Percentiles rank a stretch among this genome's conserved stretches.
phyloP scores from a whole-genome alignment of 2,329 filamentous ascomycete genomes.

The Sphaerostilbella broomeana region DNA sequence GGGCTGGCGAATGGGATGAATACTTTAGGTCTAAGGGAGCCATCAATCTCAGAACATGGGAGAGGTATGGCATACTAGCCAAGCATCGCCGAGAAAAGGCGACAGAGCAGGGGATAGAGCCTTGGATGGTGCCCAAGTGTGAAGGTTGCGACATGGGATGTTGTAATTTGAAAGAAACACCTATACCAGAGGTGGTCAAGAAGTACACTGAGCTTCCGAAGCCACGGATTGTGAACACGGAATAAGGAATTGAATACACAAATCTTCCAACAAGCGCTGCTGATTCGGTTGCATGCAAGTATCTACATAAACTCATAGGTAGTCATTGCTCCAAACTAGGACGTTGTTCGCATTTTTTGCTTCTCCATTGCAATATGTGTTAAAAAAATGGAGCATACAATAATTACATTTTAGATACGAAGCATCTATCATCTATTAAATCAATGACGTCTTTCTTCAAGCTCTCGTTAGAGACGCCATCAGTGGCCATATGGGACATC shows the following conservation, averaged over 20 bases:
- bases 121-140: slow-evolving; percentile 9
- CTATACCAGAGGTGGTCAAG: slow-evolving; percentile 2
- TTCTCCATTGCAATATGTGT: no score
- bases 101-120: slow-evolving; percentile 2
- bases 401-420: no score
- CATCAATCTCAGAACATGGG: slow-evolving; percentile 21
- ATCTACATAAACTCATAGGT: no score
- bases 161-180: slow-evolving; percentile 1
- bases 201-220: slow-evolving; percentile 1
- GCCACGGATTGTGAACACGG: background rate
- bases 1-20: slow-evolving; percentile 20
- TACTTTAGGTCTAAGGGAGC: slow-evolving; percentile 16
- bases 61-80: slow-evolving; percentile 20
- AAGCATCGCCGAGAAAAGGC: slow-evolving; percentile 17
- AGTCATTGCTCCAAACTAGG: no score
- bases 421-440: no score
- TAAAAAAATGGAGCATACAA: no score
- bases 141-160: slow-evolving; percentile 15
- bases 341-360: no score
- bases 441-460: no score
- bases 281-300: no score
- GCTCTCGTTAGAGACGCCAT: no score
- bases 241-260: background rate
- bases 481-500: no score
- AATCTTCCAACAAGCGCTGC: no score